A percentile compares a stretch with the other conserved stretches of the same genome.
Conservation (phyloP, 371 early-diverging fungal genomes). For the Rhizomucor pusillus region DNA sequence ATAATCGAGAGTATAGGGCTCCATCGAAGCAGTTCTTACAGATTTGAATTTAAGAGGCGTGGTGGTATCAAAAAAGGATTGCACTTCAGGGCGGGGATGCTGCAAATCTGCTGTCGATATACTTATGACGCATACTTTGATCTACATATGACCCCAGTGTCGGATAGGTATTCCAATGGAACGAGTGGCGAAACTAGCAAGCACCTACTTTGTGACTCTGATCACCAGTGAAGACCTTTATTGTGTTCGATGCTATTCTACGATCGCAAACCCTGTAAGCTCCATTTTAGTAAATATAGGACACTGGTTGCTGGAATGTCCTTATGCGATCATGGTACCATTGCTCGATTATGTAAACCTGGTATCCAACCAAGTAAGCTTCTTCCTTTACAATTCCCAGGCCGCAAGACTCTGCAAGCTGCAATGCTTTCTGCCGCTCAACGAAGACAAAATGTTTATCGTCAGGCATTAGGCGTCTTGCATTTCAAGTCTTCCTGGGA, state of each 20-base stretch:
- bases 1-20: not conserved
- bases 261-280: conserved; percentile 59
- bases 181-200: not conserved
- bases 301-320: not conserved
- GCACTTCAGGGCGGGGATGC: conserved; percentile 49
- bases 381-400: conserved; percentile 48
- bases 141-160: conserved; percentile 16
- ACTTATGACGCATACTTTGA: conserved; percentile 53
- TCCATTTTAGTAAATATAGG: not conserved
- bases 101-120: conserved; percentile 51
- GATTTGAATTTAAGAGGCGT: conserved; percentile 48
- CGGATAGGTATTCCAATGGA: too few relatives aligned
- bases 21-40: conserved; percentile 19
- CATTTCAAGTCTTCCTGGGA: conserved; percentile 2
- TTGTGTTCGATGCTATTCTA: conserved; percentile 52
- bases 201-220: conserved; percentile 48
- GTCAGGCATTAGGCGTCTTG: conserved; percentile 26
- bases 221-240: conserved; percentile 66
- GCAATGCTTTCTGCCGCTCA: conserved; percentile 45
- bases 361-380: conserved; percentile 53
- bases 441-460: conserved; percentile 54
- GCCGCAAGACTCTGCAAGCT: conserved; percentile 48
- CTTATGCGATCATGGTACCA: conserved; percentile 23
- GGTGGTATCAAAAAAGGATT: conserved; percentile 37
- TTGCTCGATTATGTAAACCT: conserved; percentile 69